Conservation (phyloP, 1,139 yeast species). For the Hemisphaericaspora subhashii region DNA sequence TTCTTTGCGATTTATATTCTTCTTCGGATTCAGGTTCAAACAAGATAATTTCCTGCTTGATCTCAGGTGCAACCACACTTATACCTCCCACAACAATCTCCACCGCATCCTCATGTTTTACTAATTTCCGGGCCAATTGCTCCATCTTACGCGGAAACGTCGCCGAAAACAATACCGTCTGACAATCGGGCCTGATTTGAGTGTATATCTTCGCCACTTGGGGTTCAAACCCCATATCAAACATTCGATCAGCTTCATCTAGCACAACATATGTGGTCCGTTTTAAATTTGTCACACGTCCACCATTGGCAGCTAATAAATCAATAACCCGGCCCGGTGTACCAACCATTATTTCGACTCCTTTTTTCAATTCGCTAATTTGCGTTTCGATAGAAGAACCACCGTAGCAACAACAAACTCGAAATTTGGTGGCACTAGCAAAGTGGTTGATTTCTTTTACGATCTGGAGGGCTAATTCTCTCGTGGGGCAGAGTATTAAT, state of each 20-base stretch:
- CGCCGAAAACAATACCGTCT: constrained; percentile 92
- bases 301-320: constrained; percentile 78
- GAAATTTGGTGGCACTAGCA: constrained; percentile 44
- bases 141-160: constrained; percentile 88
- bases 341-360: constrained; percentile 82
- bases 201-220: constrained; percentile 82
- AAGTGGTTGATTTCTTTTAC: constrained; percentile 66
- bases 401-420: constrained; percentile 86
- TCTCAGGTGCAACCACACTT: constrained; percentile 81
- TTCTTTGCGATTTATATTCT: constrained; percentile 37
- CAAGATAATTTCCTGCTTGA: constrained; percentile 69
- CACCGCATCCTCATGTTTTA: constrained; percentile 61
- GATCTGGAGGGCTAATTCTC: constrained; percentile 90
- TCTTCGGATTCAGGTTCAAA: constrained; percentile 43
- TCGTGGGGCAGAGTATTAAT: constrained; percentile 82
- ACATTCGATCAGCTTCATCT: constrained; percentile 97
- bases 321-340: constrained; percentile 97
- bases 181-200: constrained; percentile 82
- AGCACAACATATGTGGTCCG: constrained; percentile 79
- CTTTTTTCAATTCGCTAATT: constrained; percentile 75
- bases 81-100: constrained; percentile 82
- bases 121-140: constrained; percentile 62
- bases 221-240: constrained; percentile 97
- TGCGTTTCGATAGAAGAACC: constrained; percentile 85
- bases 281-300: constrained; percentile 68